Evolutionary conservation across 345 rosid species (phyloP).

Genomic region (Eucalyptus melliodora): DNA sequence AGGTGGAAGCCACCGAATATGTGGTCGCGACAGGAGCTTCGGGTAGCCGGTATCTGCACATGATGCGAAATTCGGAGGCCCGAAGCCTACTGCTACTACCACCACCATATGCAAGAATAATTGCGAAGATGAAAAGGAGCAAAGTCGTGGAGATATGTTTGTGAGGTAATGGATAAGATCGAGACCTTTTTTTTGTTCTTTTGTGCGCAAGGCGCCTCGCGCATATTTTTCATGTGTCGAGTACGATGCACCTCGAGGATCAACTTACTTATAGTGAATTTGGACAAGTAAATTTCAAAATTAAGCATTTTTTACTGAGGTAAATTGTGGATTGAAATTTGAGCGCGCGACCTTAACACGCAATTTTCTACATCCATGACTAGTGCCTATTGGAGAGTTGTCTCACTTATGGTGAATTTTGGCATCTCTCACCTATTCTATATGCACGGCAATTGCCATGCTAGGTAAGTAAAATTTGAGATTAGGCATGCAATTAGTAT

Average conservation of each 20-base stretch:
- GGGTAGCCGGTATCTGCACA: neutral
- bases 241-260: no score
- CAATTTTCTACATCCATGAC: no score
- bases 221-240: neutral
- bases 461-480: neutral
- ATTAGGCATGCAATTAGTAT: neutral
- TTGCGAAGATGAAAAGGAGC: neutral
- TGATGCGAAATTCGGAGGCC: neutral
- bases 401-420: neutral
- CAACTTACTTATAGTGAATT: no score
- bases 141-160: neutral
- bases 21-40: neutral
- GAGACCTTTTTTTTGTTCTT: neutral
- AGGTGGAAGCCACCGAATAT: neutral
- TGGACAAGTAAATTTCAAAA: no score
- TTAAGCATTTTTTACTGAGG: fast-evolving
- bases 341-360: fast-evolving
- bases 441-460: neutral
- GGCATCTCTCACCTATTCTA: neutral
- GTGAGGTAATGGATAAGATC: neutral
- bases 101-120: neutral
- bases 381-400: neutral
- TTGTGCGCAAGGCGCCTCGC: neutral
- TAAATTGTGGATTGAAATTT: no score
- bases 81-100: no score